Base-by-base conservation (phyloP, 2,329 filamentous ascomycete species). In the Talaromyces sp. region DNA sequence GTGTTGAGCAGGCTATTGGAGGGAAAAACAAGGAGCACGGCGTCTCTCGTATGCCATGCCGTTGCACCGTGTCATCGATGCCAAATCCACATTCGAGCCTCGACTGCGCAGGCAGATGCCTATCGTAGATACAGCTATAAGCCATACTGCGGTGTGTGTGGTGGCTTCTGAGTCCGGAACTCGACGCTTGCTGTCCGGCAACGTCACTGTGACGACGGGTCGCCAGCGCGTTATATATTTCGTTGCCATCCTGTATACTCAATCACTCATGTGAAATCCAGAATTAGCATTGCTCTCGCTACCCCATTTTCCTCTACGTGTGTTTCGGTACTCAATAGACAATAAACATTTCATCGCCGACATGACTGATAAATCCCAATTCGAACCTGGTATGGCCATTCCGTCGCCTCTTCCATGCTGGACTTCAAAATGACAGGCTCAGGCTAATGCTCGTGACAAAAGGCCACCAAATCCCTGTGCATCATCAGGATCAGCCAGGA, bases 401-500 rank as follows among this genome's bases (percentile, higher is more conserved):
- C n/a, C n/a, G n/a, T n/a, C n/a, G 28, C 6, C 11, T 21, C 28
- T 23, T 6, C 31, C 14, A 14, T 11, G n/a, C 9, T 1, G 16
- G 11, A 28, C 28, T 6, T 6, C 6, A 18, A 21, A 23, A 18
- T 9, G 33, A 42, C 28, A 33, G 50, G 21, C 14, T 14, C 35
- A 14, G 2, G 21, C 18, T 59, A 16, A 42, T 4, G 7, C 14
- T 14, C 12, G 50, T 7, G 11, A 4, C 3, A 1, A 48, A 55
- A 63, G 83, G 82, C 42, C 78, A 84, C 68, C 71, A 80, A 65
- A 73, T 82, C 11, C 81, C 81, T 1, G 77, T 86, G 50, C 79
- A 81, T 37, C 76, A 85, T 66, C 81, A 86, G 68, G 69, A 78
- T 44, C 76, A 77, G 25, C 84, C 84, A 0, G 85, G 85, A 8